Conservation (phyloP, 2,329 filamentous ascomycete genomes). For the Orbilia oligospora region DNA sequence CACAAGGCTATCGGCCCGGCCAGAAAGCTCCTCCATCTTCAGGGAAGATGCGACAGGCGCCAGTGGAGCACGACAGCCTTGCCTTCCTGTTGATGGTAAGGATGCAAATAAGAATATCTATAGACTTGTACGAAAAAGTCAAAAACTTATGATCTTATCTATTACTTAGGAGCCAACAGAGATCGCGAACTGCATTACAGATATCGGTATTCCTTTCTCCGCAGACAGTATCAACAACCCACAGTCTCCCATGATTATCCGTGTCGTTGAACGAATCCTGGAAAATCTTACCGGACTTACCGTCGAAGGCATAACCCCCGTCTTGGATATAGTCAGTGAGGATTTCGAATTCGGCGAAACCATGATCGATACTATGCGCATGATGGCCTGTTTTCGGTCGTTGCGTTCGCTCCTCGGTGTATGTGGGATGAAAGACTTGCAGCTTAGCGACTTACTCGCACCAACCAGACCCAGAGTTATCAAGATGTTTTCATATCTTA, state of each 20-base stretch:
- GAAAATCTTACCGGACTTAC: constrained; percentile 94
- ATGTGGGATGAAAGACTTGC: constrained; percentile 94
- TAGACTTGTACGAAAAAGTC: background rate
- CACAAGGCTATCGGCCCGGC: constrained; percentile 50
- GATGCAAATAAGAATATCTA: background rate
- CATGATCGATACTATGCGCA: constrained; percentile 87
- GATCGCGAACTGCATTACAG: constrained; percentile 96
- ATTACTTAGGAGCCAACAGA: constrained; percentile 73
- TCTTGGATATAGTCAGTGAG: constrained; percentile 92
- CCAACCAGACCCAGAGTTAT: constrained; percentile 90
- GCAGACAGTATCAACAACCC: constrained; percentile 91
- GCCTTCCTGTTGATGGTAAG: constrained; percentile 55
- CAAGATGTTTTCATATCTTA: constrained; percentile 97
- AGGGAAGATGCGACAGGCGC: constrained; percentile 47
- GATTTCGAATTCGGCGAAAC: constrained; percentile 87
- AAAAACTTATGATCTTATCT: constrained; percentile 65
- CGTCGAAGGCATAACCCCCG: constrained; percentile 91
- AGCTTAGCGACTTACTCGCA: constrained; percentile 90
- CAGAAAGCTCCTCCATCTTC: constrained; percentile 57
- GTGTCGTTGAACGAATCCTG: constrained; percentile 98
- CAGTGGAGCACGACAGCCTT: constrained; percentile 41
- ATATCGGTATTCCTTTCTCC: constrained; percentile 92
- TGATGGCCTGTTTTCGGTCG: constrained; percentile 95
- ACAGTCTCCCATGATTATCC: constrained; percentile 93
- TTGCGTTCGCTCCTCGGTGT: constrained; percentile 83